These are phyloP conservation scores for Microdochium trichocladiopsis DNA, from an alignment of 2,329 filamentous ascomycete species.

Conservation along the genomic window DNA sequence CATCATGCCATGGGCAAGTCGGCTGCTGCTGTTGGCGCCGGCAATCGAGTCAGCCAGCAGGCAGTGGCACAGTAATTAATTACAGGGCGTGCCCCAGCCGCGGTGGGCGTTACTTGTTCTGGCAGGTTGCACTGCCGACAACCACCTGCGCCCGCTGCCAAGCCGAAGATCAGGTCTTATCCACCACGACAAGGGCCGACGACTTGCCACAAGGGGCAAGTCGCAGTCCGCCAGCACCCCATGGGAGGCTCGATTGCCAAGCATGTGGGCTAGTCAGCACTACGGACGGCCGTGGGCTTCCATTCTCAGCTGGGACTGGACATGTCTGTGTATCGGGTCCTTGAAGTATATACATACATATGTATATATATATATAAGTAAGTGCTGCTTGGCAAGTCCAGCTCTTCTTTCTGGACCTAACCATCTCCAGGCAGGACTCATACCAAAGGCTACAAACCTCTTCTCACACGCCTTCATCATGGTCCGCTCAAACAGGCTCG, in stretches of 20 bases:
- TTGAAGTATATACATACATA: too few species aligned
- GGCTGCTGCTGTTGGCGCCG: background rate
- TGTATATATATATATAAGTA: too few species aligned
- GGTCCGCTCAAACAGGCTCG: conserved; percentile 7
- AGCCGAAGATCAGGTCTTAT: background rate
- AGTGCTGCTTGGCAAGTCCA: too few species aligned
- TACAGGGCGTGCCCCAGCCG: background rate
- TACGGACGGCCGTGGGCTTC: too few species aligned
- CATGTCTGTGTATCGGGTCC: too few species aligned
- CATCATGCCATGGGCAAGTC: background rate
- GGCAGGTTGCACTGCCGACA: background rate
- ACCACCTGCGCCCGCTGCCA: background rate
- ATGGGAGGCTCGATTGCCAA: background rate
- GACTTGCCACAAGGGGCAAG: background rate
- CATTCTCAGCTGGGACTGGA: too few species aligned
- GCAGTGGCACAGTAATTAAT: background rate
- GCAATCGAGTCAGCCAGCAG: background rate
- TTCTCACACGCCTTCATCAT: conserved; percentile 3
- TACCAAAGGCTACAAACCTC: background rate
- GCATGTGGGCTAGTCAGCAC: too few species aligned
- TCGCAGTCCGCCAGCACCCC: background rate
- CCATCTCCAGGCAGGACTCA: too few species aligned
- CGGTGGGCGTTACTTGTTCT: background rate
- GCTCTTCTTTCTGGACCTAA: too few species aligned
- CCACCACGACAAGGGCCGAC: background rate